These are phyloP conservation scores for Penicillium daleae DNA, from an alignment of 495 filamentous ascomycete genomes.

Conservation along the genomic window DNA sequence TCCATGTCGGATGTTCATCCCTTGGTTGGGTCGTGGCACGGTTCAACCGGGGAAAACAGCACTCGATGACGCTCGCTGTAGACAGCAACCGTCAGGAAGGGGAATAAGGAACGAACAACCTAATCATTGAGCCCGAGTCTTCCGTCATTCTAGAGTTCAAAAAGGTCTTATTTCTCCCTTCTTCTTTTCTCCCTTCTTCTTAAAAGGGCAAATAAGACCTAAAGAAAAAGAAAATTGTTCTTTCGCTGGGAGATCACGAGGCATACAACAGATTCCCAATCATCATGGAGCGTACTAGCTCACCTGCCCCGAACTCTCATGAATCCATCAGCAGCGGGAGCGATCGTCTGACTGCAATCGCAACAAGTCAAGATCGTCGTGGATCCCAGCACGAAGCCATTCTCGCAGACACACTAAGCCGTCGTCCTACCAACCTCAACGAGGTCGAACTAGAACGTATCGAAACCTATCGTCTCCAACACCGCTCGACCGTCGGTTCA, in stretches of 20 bases:
- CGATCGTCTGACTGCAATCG: slow-evolving; percentile 13
- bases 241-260: not conserved
- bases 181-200: not conserved
- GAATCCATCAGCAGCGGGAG: slow-evolving; percentile 12
- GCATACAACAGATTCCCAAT: not conserved
- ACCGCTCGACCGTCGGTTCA: slow-evolving; percentile 41
- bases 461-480: slow-evolving; percentile 39
- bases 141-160: not conserved
- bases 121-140: not conserved
- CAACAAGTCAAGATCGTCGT: slow-evolving; percentile 6
- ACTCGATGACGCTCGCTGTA: slow-evolving; percentile 25
- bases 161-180: not conserved
- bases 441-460: slow-evolving; percentile 40
- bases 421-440: slow-evolving; percentile 29
- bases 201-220: not conserved
- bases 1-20: not conserved
- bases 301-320: not conserved
- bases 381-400: slow-evolving; percentile 6
- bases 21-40: slow-evolving; percentile 6
- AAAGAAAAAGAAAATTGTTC: not conserved
- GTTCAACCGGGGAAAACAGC: slow-evolving; percentile 18
- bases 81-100: not conserved
- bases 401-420: slow-evolving; percentile 20
- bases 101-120: not conserved
- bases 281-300: slow-evolving; percentile 18